phyloP scores from a whole-genome alignment of 169 alveolate genomes.

The Cryptosporidium ubiquitum region DNA sequence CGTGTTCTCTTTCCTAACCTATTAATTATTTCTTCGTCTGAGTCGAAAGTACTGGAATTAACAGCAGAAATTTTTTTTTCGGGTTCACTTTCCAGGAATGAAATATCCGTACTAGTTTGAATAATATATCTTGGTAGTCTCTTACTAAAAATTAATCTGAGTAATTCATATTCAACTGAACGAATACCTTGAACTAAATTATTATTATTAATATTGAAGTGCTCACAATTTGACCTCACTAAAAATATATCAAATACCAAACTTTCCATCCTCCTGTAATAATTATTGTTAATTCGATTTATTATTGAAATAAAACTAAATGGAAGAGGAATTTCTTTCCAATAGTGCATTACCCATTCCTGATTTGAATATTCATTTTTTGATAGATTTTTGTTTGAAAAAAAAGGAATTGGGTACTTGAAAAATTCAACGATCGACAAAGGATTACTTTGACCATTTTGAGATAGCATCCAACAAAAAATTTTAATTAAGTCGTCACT shows the following conservation, averaged over 20 bases:
- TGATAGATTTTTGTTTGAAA: constrained; percentile 46
- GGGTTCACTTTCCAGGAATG: not conserved
- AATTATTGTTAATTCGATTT: constrained; percentile 74
- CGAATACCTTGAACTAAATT: constrained; percentile 43
- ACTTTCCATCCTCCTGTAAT: constrained; percentile 78
- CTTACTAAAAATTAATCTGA: constrained; percentile 40
- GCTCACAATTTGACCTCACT: constrained; percentile 76
- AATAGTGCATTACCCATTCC: constrained; percentile 76
- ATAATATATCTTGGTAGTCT: constrained; percentile 63
- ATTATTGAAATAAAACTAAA: constrained; percentile 74
- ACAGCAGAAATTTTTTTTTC: not conserved
- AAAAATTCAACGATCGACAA: constrained; percentile 45
- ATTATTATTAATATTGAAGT: constrained; percentile 75
- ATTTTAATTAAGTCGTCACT: constrained; percentile 22
- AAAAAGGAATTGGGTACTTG: constrained; percentile 42
- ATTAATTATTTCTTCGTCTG: constrained; percentile 13
- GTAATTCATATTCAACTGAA: constrained; percentile 36
- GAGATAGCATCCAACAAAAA: constrained; percentile 36
- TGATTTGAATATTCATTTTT: constrained; percentile 67
- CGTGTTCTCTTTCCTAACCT: not conserved
- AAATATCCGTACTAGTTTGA: not conserved
- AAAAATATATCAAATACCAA: constrained; percentile 73
- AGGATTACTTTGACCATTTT: constrained; percentile 10
- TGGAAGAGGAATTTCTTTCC: constrained; percentile 78
- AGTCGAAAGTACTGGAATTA: not conserved